Evolutionary conservation across 1,139 yeast genomes (phyloP).

Genomic region (Diutina siamensis): DNA sequence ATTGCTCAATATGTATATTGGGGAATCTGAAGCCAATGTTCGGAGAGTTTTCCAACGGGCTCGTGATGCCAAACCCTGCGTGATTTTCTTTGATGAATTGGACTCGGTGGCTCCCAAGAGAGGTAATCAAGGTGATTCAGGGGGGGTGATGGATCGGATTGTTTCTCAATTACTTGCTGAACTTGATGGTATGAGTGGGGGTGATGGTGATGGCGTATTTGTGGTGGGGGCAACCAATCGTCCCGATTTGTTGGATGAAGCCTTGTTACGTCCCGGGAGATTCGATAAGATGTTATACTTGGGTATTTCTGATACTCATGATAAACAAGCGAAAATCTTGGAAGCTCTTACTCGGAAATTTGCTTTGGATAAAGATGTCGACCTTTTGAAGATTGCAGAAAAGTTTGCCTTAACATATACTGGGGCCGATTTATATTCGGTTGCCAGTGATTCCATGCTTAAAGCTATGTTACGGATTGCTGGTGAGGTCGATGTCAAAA

Average conservation of each 20-base stretch:
- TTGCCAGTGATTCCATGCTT: slow-evolving; percentile 89
- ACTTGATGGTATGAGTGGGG: slow-evolving; percentile 88
- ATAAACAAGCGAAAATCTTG: slow-evolving; percentile 74
- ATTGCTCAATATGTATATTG: slow-evolving; percentile 90
- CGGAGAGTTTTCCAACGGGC: slow-evolving; percentile 89
- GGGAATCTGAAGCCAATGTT: slow-evolving; percentile 96
- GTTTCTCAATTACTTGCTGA: slow-evolving; percentile 92
- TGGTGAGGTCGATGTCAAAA: slow-evolving; percentile 55
- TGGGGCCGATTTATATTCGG: slow-evolving; percentile 95
- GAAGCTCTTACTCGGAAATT: slow-evolving; percentile 86
- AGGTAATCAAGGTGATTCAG: slow-evolving; percentile 97
- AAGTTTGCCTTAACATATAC: slow-evolving; percentile 82
- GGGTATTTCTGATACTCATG: slow-evolving; percentile 87
- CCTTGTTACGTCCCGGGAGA: slow-evolving; percentile 87
- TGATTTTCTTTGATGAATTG: slow-evolving; percentile 90
- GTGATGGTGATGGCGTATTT: slow-evolving; percentile 80
- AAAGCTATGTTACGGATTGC: slow-evolving; percentile 93
- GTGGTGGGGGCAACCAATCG: slow-evolving; percentile 97
- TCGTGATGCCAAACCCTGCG: slow-evolving; percentile 94
- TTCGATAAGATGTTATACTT: slow-evolving; percentile 90
- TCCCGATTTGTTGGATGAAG: slow-evolving; percentile 91
- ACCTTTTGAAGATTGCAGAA: slow-evolving; percentile 49
- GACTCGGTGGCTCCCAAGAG: slow-evolving; percentile 97
- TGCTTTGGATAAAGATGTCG: slow-evolving; percentile 47
- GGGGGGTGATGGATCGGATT: slow-evolving; percentile 97